These are phyloP conservation scores for Moricandia arvensis DNA, from an alignment of 345 rosid genomes.

Conservation along the genomic window DNA sequence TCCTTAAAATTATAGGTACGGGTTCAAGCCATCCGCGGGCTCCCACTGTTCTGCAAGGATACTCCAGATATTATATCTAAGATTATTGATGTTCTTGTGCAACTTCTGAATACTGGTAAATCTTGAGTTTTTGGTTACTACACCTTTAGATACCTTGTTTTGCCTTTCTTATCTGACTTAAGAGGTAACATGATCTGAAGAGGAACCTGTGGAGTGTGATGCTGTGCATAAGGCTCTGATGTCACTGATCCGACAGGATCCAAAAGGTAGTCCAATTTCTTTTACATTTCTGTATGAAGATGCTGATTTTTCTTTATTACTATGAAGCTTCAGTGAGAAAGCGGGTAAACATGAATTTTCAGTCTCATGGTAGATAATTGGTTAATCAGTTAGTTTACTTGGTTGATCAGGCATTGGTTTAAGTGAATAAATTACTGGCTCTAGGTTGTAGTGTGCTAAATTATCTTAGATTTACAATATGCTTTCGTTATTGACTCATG, in stretches of 20 bases:
- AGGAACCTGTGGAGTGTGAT: conserved; percentile 94
- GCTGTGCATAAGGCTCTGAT: conserved; percentile 95
- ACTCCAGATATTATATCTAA: conserved; percentile 71
- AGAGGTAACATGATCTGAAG: conserved; percentile 41
- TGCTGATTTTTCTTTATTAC: neutral
- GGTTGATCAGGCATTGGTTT: neutral
- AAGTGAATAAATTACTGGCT: neutral
- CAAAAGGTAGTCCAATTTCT: conserved; percentile 69
- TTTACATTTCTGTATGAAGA: neutral
- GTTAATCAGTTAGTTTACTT: neutral
- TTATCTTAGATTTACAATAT: neutral
- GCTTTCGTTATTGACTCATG: neutral
- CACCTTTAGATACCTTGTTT: neutral
- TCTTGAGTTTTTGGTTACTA: conserved; percentile 19
- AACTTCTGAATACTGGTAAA: conserved; percentile 73
- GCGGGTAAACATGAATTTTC: neutral
- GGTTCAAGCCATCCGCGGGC: conserved; percentile 95
- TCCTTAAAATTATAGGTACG: conserved; percentile 63
- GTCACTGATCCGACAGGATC: conserved; percentile 95
- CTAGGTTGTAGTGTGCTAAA: neutral
- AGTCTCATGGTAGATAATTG: neutral
- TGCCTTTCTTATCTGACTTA: neutral
- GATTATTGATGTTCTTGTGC: conserved; percentile 85
- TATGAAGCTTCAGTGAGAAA: neutral
- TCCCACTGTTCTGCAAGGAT: conserved; percentile 95